These are phyloP conservation scores for Ganoderma lingzhi DNA, from an alignment of 1,284 basidiomycete species.

Conservation along the genomic window DNA sequence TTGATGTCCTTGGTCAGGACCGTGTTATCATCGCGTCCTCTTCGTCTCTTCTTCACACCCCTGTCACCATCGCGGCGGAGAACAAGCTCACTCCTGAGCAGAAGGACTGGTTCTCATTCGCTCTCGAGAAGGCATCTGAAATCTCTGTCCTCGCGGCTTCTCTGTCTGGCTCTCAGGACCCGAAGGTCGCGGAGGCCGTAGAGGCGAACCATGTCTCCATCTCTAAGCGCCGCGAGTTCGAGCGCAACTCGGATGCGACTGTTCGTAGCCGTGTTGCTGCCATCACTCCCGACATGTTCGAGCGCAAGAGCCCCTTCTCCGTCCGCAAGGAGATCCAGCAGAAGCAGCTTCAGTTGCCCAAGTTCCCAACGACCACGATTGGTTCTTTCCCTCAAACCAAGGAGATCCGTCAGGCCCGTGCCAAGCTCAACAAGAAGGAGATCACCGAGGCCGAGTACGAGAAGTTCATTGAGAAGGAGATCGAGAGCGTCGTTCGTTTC, in stretches of 20 bases:
- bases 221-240: slow-evolving; percentile 95
- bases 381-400: slow-evolving; percentile 99
- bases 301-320: slow-evolving; percentile 93
- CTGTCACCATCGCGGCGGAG: slow-evolving; percentile 94
- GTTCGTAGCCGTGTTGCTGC: slow-evolving; percentile 96
- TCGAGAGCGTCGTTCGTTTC: slow-evolving; percentile 93
- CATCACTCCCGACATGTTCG: slow-evolving; percentile 89
- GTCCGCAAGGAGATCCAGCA: slow-evolving; percentile 91
- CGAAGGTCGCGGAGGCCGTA: slow-evolving; percentile 72
- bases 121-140: slow-evolving; percentile 95
- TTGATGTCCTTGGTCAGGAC: slow-evolving; percentile 82
- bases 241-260: slow-evolving; percentile 93
- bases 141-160: slow-evolving; percentile 89
- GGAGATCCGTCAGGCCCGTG: slow-evolving; percentile 96
- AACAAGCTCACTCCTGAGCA: slow-evolving; percentile 91
- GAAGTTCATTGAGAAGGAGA: slow-evolving; percentile 98
- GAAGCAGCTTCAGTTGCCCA: slow-evolving; percentile 90
- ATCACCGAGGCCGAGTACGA: slow-evolving; percentile 92
- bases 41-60: slow-evolving; percentile 98
- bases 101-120: slow-evolving; percentile 99
- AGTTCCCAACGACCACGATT: slow-evolving; percentile 99
- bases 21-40: slow-evolving; percentile 96
- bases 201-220: slow-evolving; percentile 94
- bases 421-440: slow-evolving; percentile 94
- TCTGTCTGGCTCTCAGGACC: slow-evolving; percentile 84